These are phyloP conservation scores for Yamadazyma epiphylla DNA, from an alignment of 1,139 yeast species.

Conservation along the genomic window DNA sequence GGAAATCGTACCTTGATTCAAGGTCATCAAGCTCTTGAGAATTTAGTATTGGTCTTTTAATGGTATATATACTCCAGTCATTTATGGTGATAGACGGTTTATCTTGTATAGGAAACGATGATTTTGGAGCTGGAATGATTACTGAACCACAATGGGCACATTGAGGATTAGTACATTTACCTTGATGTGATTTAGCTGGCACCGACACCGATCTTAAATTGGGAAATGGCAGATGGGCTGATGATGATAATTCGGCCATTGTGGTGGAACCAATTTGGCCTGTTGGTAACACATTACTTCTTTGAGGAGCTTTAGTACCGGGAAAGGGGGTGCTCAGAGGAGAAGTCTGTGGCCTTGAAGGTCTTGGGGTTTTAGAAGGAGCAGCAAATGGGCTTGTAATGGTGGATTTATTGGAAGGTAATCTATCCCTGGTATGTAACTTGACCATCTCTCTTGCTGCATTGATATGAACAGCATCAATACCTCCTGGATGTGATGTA, in stretches of 20 bases:
- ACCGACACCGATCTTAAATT: constrained; percentile 16
- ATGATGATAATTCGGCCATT: constrained; percentile 5
- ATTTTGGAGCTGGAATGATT: constrained; percentile 69
- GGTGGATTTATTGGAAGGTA: constrained; percentile 14
- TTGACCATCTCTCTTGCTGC: constrained; percentile 62
- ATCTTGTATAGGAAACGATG: constrained; percentile 59
- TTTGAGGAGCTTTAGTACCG: neutral
- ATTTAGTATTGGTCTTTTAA: constrained; percentile 72
- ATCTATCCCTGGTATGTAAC: constrained; percentile 35
- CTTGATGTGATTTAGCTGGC: constrained; percentile 31
- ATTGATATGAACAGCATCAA: constrained; percentile 55
- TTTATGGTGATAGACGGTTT: constrained; percentile 62
- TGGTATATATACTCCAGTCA: constrained; percentile 75
- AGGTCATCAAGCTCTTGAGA: constrained; percentile 70
- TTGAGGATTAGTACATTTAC: constrained; percentile 46
- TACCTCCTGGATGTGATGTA: no score
- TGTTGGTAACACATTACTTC: neutral
- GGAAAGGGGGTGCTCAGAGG: no score
- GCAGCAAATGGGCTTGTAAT: constrained; percentile 2
- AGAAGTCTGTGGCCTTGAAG: no score
- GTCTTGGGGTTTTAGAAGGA: neutral
- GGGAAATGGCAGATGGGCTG: constrained; percentile 6
- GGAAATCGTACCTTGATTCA: constrained; percentile 60
- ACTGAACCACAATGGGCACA: constrained; percentile 67
- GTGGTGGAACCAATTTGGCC: neutral